Evolutionary conservation across 1,139 yeast genomes (phyloP).

Genomic region (Yamadazyma triangularis): DNA sequence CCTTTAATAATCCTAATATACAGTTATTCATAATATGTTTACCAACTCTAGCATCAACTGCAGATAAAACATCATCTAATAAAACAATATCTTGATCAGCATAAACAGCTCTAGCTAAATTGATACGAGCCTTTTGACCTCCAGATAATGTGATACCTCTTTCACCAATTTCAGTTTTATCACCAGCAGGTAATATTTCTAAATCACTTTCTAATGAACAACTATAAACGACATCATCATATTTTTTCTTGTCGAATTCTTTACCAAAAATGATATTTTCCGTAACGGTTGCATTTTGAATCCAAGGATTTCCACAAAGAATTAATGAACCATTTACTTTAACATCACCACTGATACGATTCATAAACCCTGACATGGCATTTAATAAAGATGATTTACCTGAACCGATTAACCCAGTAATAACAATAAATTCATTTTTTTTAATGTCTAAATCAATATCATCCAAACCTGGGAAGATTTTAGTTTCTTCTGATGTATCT

Average conservation of each 20-base stretch:
- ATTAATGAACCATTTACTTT: constrained; percentile 34
- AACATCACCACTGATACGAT: constrained; percentile 34
- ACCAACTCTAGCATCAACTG: constrained; percentile 50
- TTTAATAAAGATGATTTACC: constrained; percentile 64
- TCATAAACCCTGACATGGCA: constrained; percentile 55
- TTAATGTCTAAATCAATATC: constrained; percentile 39
- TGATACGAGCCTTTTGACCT: constrained; percentile 47
- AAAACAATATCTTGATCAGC: constrained; percentile 35
- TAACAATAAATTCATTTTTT: constrained; percentile 59
- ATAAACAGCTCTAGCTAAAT: constrained; percentile 44
- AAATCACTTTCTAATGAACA: constrained; percentile 37
- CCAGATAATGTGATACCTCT: constrained; percentile 47
- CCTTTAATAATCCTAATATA: constrained; percentile 28
- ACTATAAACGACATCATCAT: constrained; percentile 25
- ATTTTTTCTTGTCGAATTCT: constrained; percentile 20
- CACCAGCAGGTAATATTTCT: constrained; percentile 38
- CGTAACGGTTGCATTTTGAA: constrained; percentile 39
- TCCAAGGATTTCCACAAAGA: constrained; percentile 51
- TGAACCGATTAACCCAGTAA: constrained; percentile 71
- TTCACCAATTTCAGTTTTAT: constrained; percentile 45
- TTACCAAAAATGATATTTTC: constrained; percentile 36
- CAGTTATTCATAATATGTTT: constrained; percentile 40
- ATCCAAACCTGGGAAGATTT: constrained; percentile 9
- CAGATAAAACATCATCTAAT: constrained; percentile 45
- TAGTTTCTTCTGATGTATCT: constrained; percentile 2